These are phyloP conservation scores for Ormosia emarginata DNA, from an alignment of 306 rosid species.

Conservation along the genomic window DNA sequence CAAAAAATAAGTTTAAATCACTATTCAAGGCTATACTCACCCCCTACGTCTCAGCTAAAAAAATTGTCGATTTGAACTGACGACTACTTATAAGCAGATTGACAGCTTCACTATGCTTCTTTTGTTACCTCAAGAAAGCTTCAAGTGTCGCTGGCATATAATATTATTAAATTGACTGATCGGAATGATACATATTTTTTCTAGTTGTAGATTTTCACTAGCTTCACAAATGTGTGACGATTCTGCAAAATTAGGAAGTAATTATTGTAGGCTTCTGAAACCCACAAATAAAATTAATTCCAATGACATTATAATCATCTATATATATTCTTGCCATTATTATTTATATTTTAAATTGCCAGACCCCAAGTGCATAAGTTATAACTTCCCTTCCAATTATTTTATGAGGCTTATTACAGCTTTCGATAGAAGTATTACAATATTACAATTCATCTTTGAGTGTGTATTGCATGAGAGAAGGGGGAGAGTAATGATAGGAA, in stretches of 20 bases:
- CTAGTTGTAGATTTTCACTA: conserved; percentile 74
- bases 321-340: neutral
- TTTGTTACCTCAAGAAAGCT: neutral
- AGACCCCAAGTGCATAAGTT: no score
- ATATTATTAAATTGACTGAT: neutral
- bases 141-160: neutral
- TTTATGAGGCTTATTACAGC: no score
- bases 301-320: neutral
- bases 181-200: neutral
- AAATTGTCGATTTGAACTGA: conserved; percentile 1
- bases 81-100: neutral
- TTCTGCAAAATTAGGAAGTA: conserved; percentile 54
- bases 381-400: no score
- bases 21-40: neutral
- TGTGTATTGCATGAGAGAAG: no score
- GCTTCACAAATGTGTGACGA: conserved; percentile 67
- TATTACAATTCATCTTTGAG: no score
- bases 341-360: neutral
- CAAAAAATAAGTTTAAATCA: conserved; percentile 1
- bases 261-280: neutral
- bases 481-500: no score
- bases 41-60: neutral
- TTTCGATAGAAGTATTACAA: no score
- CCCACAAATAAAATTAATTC: neutral
- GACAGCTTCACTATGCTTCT: neutral